Conservation (phyloP, 2,329 filamentous ascomycete genomes). For the Cladosporium sp. region DNA sequence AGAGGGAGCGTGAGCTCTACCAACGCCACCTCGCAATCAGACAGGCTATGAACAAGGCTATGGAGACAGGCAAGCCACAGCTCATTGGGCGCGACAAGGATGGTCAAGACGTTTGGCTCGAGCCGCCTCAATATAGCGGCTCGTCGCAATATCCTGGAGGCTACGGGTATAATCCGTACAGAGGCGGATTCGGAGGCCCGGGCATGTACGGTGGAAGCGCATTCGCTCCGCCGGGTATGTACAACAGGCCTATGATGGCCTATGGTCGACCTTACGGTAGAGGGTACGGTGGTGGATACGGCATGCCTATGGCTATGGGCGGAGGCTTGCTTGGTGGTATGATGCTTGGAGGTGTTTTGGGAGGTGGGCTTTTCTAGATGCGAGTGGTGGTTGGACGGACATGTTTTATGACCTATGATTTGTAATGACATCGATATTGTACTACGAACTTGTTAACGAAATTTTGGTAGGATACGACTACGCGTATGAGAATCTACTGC, state of each 20-base stretch:
- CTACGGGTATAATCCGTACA: constrained; percentile 27
- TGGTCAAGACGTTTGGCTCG: constrained; percentile 56
- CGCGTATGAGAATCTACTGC: too few relatives aligned
- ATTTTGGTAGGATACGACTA: too few relatives aligned
- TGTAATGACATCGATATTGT: too few relatives aligned
- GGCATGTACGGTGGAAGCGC: constrained; percentile 10
- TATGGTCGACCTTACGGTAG: constrained; percentile 42
- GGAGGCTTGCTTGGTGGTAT: constrained; percentile 46
- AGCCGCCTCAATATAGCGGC: constrained; percentile 45
- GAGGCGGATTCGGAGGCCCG: constrained; percentile 32
- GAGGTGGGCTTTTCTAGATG: neutral
- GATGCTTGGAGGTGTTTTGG: constrained; percentile 42
- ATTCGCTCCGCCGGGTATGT: constrained; percentile 28
- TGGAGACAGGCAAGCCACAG: constrained; percentile 54
- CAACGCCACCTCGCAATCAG: constrained; percentile 49
- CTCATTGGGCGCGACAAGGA: constrained; percentile 51
- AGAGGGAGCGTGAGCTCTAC: constrained; percentile 51
- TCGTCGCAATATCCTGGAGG: constrained; percentile 16
- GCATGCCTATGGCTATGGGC: constrained; percentile 43
- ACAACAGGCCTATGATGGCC: constrained; percentile 45
- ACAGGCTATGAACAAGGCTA: constrained; percentile 47
- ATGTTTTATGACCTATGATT: too few relatives aligned
- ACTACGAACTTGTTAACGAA: too few relatives aligned
- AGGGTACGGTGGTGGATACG: constrained; percentile 42
- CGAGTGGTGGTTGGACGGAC: too few relatives aligned